Conservation (phyloP, 768 basidiomycete genomes). For the Suillus paluster region DNA sequence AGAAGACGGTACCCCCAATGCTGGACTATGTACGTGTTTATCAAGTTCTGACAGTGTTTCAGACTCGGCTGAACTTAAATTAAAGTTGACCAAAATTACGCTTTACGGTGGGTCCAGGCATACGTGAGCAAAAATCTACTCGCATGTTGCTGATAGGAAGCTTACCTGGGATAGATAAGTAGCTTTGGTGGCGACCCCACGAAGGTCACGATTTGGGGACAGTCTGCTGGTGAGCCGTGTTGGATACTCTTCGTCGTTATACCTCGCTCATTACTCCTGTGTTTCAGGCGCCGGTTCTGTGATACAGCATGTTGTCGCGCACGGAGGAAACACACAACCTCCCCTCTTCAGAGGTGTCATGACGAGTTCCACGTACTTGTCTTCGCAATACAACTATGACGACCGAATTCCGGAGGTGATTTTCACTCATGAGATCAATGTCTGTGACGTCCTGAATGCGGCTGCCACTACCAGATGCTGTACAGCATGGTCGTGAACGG, state of each 20-base stretch:
- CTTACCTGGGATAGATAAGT: conserved; percentile 25
- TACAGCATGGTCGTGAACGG: conserved; percentile 38
- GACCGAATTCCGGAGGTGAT: conserved; percentile 45
- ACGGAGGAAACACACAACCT: conserved; percentile 48
- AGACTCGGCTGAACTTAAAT: not conserved
- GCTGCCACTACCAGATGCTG: conserved; percentile 31
- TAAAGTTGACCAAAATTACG: conserved; percentile 42
- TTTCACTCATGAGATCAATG: not conserved
- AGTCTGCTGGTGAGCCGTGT: conserved; percentile 25
- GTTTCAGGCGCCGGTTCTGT: conserved; percentile 51
- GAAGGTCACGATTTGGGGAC: conserved; percentile 41
- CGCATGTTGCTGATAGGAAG: not conserved
- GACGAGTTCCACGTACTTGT: conserved; percentile 48
- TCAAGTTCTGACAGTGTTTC: not conserved
- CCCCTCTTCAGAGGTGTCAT: conserved; percentile 49
- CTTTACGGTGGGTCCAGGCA: conserved; percentile 40
- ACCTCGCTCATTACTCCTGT: not conserved
- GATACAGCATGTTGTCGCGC: conserved; percentile 51
- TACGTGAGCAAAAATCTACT: conserved; percentile 25
- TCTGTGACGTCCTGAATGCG: not conserved
- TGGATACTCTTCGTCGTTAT: not conserved
- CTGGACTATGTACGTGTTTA: conserved; percentile 46
- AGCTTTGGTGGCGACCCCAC: conserved; percentile 38
- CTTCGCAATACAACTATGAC: conserved; percentile 50
- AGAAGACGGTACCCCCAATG: conserved; percentile 47